phyloP scores from a whole-genome alignment of 768 basidiomycete species.

The Phlebiopsis flavidoalba region DNA sequence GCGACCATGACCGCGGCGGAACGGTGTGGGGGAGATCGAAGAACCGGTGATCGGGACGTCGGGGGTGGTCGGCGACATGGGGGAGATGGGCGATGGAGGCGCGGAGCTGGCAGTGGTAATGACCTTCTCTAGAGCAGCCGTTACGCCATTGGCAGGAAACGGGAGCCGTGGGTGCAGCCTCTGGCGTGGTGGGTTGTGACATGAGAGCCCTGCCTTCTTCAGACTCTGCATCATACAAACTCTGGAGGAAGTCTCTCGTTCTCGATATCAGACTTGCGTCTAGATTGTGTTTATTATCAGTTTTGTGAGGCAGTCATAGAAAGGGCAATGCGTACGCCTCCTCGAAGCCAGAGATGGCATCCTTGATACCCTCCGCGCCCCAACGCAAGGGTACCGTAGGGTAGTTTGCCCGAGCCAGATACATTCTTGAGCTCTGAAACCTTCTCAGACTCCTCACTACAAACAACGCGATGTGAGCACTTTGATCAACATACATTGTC shows the following conservation, averaged over 20 bases:
- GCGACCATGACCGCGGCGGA: constrained; percentile 68
- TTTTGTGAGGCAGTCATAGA: neutral
- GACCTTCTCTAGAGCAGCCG: constrained; percentile 27
- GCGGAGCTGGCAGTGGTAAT: constrained; percentile 13
- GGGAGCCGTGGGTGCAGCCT: constrained; percentile 33
- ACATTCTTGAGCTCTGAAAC: constrained; percentile 96
- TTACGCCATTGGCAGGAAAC: constrained; percentile 25
- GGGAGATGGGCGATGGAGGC: constrained; percentile 32
- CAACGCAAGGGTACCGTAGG: constrained; percentile 78
- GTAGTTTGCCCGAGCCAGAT: constrained; percentile 69
- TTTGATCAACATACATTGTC: neutral
- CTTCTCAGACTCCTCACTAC: constrained; percentile 94
- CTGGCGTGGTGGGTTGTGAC: constrained; percentile 52
- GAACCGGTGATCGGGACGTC: constrained; percentile 34
- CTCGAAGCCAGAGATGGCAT: constrained; percentile 88
- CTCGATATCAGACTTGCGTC: constrained; percentile 96
- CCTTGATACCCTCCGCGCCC: constrained; percentile 94
- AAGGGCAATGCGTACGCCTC: constrained; percentile 71
- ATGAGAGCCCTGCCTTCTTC: constrained; percentile 61
- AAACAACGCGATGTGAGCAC: neutral
- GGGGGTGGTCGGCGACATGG: constrained; percentile 44
- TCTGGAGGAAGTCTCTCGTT: constrained; percentile 98
- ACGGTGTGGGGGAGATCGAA: constrained; percentile 33
- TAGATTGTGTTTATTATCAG: constrained; percentile 23
- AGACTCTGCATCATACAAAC: constrained; percentile 75